These are phyloP conservation scores for Calocybe cyanea DNA, from an alignment of 768 basidiomycete species.

Conservation along the genomic window DNA sequence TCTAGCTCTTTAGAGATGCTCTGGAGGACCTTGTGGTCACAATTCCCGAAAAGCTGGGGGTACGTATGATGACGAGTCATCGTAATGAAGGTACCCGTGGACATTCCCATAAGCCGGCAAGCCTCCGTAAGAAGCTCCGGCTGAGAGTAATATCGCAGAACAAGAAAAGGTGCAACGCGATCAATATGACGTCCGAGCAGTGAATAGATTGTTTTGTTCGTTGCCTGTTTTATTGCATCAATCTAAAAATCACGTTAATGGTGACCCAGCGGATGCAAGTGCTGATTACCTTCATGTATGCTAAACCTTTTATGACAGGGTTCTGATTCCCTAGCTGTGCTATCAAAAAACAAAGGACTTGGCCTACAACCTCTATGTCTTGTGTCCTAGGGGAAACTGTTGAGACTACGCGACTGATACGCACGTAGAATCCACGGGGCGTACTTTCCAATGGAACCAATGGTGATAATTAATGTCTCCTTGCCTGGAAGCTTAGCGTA, in stretches of 20 bases:
- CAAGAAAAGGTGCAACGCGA: constrained; percentile 61
- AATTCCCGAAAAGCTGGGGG: constrained; percentile 63
- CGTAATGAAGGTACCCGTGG: constrained; percentile 57
- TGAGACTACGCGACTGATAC: neutral
- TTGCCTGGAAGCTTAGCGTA: constrained; percentile 41
- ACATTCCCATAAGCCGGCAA: constrained; percentile 63
- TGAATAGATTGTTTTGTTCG: constrained; percentile 60
- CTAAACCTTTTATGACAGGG: constrained; percentile 64
- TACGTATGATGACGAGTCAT: constrained; percentile 62
- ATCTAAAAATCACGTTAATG: constrained; percentile 38
- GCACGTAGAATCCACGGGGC: constrained; percentile 7
- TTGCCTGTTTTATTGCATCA: constrained; percentile 48
- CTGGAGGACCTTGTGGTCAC: constrained; percentile 56
- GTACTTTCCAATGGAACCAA: constrained; percentile 55
- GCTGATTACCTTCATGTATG: constrained; percentile 59
- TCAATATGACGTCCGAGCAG: constrained; percentile 69
- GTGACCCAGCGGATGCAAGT: neutral
- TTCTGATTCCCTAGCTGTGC: constrained; percentile 66
- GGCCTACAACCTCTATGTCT: constrained; percentile 50
- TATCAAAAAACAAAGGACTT: constrained; percentile 58
- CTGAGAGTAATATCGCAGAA: constrained; percentile 53
- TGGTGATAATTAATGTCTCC: constrained; percentile 62
- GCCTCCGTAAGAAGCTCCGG: constrained; percentile 58
- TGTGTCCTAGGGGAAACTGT: constrained; percentile 34
- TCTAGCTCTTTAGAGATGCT: constrained; percentile 54